A percentile compares a stretch with the other conserved stretches of the same genome.
Conservation (phyloP, 2,329 filamentous ascomycete genomes). For the Thelonectria discophora region DNA sequence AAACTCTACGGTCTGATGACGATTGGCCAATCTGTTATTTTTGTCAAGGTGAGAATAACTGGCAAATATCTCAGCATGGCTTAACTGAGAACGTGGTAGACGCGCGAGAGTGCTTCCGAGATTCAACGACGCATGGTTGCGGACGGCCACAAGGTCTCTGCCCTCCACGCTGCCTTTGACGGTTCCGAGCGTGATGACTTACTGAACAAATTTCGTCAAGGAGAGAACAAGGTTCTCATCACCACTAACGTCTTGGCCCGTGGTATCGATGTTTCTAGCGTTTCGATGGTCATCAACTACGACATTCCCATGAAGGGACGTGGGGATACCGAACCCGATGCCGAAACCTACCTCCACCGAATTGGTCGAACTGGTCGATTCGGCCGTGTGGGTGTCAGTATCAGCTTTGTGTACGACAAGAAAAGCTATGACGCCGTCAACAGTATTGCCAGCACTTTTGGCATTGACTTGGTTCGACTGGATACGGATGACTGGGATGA, state of each 20-base stretch:
- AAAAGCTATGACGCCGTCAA: slow-evolving; percentile 82
- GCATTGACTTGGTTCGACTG: slow-evolving; percentile 81
- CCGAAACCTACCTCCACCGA: slow-evolving; percentile 96
- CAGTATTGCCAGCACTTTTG: slow-evolving; percentile 82
- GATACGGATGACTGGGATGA: slow-evolving; percentile 90
- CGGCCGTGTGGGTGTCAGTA: slow-evolving; percentile 93
- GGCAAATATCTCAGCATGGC: not conserved
- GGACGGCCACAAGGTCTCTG: slow-evolving; percentile 92
- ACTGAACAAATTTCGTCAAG: slow-evolving; percentile 85
- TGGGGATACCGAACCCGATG: slow-evolving; percentile 84
- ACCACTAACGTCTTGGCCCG: slow-evolving; percentile 96
- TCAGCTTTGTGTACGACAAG: slow-evolving; percentile 91
- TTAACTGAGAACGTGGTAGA: slow-evolving; percentile 59
- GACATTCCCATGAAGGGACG: slow-evolving; percentile 80
- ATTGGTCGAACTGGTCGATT: slow-evolving; percentile 98
- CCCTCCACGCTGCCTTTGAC: slow-evolving; percentile 88
- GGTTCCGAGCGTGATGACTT: slow-evolving; percentile 83
- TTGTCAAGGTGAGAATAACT: slow-evolving; percentile 75
- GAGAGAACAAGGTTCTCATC: slow-evolving; percentile 93
- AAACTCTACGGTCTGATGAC: slow-evolving; percentile 97
- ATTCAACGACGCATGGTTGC: slow-evolving; percentile 87
- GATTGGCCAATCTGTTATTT: slow-evolving; percentile 97
- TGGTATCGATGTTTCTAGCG: slow-evolving; percentile 89
- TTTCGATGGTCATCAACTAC: slow-evolving; percentile 99
- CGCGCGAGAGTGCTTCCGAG: slow-evolving; percentile 82